Evolutionary conservation across 148 eudicot genomes (phyloP), one percentile per base, ranked within the genome.

Genomic region (Rhododendron williamsianum): DNA sequence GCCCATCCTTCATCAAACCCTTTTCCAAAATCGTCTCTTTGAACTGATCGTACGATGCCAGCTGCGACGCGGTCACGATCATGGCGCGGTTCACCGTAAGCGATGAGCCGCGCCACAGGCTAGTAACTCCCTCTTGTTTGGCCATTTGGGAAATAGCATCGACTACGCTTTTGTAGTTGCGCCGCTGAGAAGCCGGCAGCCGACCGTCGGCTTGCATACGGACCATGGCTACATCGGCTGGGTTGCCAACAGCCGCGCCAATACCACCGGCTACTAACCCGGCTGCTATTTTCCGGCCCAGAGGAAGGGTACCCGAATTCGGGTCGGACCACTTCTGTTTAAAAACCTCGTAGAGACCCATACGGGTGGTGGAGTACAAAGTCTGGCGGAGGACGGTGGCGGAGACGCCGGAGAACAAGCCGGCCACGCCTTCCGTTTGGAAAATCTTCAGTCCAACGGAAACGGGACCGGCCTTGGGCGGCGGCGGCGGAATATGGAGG

Each of bases 151-250:
- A 76, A 0, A 91, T 86, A 0, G 92, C 91, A 48, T 91, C 93
- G 18, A 81, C 85, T 2, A 88, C 92, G 76, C 91, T 69, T 18
- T 84, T 87, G 85, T 92, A 92, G 81, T 90, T 92, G 5, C 92
- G 89, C 21, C 90, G 86, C 78, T 92, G 86, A 0, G 84, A 38
- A 4, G 16, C 76, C 52, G 93, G 93, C n/a, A 92, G 91, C 82
- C 92, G 85, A 11, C 93, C 93, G 84, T 91, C 93, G 38, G 92
- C 93, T 83, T 90, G 93, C 93, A 90, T 92, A 1, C 91, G 85
- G 2, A 92, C 93, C 93, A 92, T 92, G 9, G 93, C 92, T 52
- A 92, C 93, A 78, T 92, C 92, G 30, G 93, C 92, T 0, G 93
- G 93, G 88, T 92, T 92, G 3, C 93, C 93, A 1, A 90, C 89